Percentiles rank a stretch among this genome's conserved stretches.
phyloP scores from a whole-genome alignment of 2,329 filamentous ascomycete species.

The Exserohilum turcica region DNA sequence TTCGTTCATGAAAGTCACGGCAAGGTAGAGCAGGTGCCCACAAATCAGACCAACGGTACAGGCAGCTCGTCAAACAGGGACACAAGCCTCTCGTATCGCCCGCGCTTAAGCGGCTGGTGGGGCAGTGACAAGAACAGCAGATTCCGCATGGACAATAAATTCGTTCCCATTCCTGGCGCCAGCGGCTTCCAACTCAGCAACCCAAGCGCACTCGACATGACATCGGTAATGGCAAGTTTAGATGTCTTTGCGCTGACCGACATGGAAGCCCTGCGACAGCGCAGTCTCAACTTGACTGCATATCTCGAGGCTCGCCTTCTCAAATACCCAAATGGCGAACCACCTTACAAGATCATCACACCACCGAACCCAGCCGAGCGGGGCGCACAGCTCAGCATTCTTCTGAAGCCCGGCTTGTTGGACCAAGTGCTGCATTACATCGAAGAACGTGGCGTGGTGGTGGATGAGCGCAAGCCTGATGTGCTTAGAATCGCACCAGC shows the following conservation, averaged over 20 bases:
- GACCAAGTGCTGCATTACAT: constrained; percentile 69
- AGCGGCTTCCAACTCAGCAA: constrained; percentile 86
- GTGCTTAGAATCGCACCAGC: constrained; percentile 84
- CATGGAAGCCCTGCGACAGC: constrained; percentile 71
- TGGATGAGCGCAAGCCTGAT: constrained; percentile 83
- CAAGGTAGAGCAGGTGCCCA: constrained; percentile 49
- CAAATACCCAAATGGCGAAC: constrained; percentile 21
- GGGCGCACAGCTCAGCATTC: constrained; percentile 78
- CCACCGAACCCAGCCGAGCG: constrained; percentile 69
- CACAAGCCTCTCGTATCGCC: constrained; percentile 58
- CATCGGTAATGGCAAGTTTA: constrained; percentile 73
- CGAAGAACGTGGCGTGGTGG: constrained; percentile 71
- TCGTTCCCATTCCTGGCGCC: constrained; percentile 77
- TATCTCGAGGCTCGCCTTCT: constrained; percentile 67
- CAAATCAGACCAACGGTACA: neutral
- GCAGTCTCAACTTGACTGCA: constrained; percentile 73
- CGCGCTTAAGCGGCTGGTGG: constrained; percentile 83
- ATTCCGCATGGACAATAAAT: constrained; percentile 83
- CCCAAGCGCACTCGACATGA: constrained; percentile 77
- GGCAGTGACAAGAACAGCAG: constrained; percentile 76
- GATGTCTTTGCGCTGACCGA: constrained; percentile 74
- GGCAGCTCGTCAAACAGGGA: constrained; percentile 38
- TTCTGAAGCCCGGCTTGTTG: constrained; percentile 70
- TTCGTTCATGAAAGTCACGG: constrained; percentile 82
- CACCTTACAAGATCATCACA: constrained; percentile 65